phyloP scores from a whole-genome alignment of 495 filamentous ascomycete genomes.

The Hypoxylon subgilvum region DNA sequence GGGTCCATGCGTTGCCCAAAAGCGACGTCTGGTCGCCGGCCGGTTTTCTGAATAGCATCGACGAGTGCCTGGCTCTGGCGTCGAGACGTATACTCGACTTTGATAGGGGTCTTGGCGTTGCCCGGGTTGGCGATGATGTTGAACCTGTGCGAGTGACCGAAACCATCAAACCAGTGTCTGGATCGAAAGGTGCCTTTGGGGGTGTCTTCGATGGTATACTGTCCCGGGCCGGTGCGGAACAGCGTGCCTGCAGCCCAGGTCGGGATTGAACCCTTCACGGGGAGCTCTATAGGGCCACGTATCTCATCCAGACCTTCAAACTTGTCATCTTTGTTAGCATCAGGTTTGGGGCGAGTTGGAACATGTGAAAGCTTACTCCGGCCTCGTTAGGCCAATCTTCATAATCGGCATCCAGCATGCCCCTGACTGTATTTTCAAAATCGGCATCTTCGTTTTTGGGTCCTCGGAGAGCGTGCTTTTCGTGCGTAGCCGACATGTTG shows the following conservation, averaged over 20 bases:
- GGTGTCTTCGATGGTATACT: constrained; percentile 61
- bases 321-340: constrained; percentile 34
- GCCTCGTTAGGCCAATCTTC: constrained; percentile 54
- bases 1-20: constrained; percentile 73
- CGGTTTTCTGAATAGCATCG: constrained; percentile 60
- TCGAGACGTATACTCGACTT: constrained; percentile 76
- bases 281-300: constrained; percentile 49
- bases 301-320: constrained; percentile 55
- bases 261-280: constrained; percentile 51
- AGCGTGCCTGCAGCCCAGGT: constrained; percentile 62
- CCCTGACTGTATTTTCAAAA: constrained; percentile 71
- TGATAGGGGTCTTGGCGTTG: constrained; percentile 29
- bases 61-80: constrained; percentile 63
- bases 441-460: constrained; percentile 73
- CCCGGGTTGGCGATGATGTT: constrained; percentile 57
- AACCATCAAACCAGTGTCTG: constrained; percentile 82
- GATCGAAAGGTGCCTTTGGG: constrained; percentile 60
- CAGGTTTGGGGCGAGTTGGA: no score
- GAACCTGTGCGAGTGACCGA: constrained; percentile 76
- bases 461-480: constrained; percentile 63
- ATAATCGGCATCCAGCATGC: constrained; percentile 53
- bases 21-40: constrained; percentile 51
- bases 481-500: constrained; percentile 16
- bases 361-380: constrained; percentile 42
- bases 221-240: constrained; percentile 75